Percentiles rank a stretch among this genome's conserved stretches.
phyloP scores from a whole-genome alignment of 1,284 basidiomycete species.

The Boletus semigastroideus region DNA sequence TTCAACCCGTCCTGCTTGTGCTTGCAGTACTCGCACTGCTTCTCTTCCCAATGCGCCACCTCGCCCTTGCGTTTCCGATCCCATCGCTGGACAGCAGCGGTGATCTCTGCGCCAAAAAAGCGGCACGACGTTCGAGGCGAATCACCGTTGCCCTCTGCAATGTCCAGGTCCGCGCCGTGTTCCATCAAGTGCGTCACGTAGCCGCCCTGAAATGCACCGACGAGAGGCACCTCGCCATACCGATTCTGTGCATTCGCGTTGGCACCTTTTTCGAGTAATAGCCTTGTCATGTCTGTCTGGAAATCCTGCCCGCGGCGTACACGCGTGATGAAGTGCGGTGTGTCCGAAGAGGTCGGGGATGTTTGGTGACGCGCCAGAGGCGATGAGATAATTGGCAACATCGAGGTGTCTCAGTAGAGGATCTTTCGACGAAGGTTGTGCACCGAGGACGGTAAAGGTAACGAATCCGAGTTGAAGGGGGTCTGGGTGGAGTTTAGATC shows the following conservation, averaged over 20 bases:
- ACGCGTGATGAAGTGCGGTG: slow-evolving; percentile 50
- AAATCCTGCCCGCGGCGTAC: slow-evolving; percentile 29
- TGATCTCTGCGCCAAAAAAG: slow-evolving; percentile 43
- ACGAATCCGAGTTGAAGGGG: slow-evolving; percentile 47
- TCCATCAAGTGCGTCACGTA: slow-evolving; percentile 44
- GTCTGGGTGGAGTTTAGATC: slow-evolving; percentile 46
- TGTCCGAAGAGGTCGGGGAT: slow-evolving; percentile 46
- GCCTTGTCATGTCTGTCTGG: slow-evolving; percentile 35
- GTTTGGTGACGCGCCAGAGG: slow-evolving; percentile 42
- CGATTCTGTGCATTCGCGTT: slow-evolving; percentile 45
- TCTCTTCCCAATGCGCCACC: slow-evolving; percentile 39
- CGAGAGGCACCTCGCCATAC: slow-evolving; percentile 47
- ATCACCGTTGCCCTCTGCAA: slow-evolving; percentile 46
- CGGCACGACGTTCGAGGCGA: slow-evolving; percentile 36
- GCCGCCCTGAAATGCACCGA: slow-evolving; percentile 38
- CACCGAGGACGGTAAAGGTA: slow-evolving; percentile 43
- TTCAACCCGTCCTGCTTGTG: slow-evolving; percentile 35
- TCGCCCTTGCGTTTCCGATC: slow-evolving; percentile 45
- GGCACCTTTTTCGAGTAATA: slow-evolving; percentile 44
- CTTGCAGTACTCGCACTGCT: slow-evolving; percentile 41
- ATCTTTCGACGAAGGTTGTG: slow-evolving; percentile 29
- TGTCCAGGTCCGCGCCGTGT: slow-evolving; percentile 44
- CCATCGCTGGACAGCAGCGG: slow-evolving; percentile 49
- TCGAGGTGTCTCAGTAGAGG: slow-evolving; percentile 35
- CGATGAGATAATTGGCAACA: slow-evolving; percentile 43